phyloP scores from a whole-genome alignment of 2,329 filamentous ascomycete genomes.

The Trichoderma gracile region DNA sequence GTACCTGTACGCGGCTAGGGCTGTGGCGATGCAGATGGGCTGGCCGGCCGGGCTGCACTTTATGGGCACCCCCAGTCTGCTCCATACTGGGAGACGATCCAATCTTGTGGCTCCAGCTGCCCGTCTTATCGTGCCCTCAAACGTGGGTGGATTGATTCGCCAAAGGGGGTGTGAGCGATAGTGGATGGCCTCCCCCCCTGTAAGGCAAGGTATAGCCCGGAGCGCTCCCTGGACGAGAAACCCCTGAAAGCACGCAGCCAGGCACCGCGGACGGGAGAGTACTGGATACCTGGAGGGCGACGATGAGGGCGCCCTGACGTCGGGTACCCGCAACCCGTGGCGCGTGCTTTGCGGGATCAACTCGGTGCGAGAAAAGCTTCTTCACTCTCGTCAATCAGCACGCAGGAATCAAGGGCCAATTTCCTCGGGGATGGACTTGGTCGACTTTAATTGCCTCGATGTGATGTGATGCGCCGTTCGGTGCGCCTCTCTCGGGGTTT shows the following conservation, averaged over 20 bases:
- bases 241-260: conserved; percentile 1
- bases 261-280: not conserved
- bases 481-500: no score
- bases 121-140: conserved; percentile 28
- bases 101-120: conserved; percentile 18
- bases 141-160: conserved; percentile 42
- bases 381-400: not conserved
- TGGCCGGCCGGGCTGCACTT: not conserved
- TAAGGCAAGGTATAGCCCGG: not conserved
- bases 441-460: conserved; percentile 38
- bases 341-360: not conserved
- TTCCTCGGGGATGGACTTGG: conserved; percentile 28
- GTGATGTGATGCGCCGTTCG: conserved; percentile 2
- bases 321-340: not conserved
- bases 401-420: conserved; percentile 30
- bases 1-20: conserved; percentile 19
- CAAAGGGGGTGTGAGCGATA: conserved; percentile 29
- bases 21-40: conserved; percentile 23
- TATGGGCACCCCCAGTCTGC: not conserved
- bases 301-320: not conserved
- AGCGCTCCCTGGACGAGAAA: conserved; percentile 4
- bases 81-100: conserved; percentile 16
- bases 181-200: conserved; percentile 14
- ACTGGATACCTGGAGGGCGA: conserved; percentile 1
- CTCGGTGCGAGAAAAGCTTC: not conserved